phyloP scores from a whole-genome alignment of 1,139 yeast genomes.

The Lodderomyces elongisporus region DNA sequence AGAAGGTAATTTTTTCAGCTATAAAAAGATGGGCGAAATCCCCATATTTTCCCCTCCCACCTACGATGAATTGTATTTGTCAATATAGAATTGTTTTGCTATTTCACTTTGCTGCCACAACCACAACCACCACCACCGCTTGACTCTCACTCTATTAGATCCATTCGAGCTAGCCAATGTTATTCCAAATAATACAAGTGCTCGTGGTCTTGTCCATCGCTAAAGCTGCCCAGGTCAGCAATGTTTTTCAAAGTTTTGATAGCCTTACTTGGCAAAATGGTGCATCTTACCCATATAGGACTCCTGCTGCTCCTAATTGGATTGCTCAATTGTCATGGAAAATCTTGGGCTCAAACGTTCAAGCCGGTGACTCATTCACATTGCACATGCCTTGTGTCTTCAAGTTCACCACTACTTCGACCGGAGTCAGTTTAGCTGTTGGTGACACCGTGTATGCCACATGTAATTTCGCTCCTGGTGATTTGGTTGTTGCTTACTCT shows the following conservation, averaged over 20 bases:
- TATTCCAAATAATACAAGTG: too few species aligned
- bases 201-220: too few species aligned
- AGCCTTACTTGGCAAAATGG: conserved; percentile 12
- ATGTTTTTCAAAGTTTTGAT: conserved; percentile 17
- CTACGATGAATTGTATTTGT: too few species aligned
- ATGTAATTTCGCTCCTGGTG: conserved; percentile 23
- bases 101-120: too few species aligned
- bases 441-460: conserved; percentile 20
- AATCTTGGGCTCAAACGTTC: conserved; percentile 16
- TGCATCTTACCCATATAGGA: conserved; percentile 5
- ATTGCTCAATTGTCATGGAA: conserved; percentile 22
- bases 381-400: conserved; percentile 28
- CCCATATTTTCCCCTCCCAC: too few species aligned
- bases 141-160: too few species aligned
- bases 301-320: conserved; percentile 23
- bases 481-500: conserved; percentile 20
- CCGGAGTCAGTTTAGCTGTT: conserved; percentile 16
- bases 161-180: too few species aligned
- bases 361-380: conserved; percentile 29
- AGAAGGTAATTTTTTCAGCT: too few species aligned
- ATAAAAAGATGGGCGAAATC: too few species aligned
- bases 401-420: conserved; percentile 20
- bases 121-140: too few species aligned
- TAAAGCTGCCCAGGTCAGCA: conserved; percentile 12
- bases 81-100: too few species aligned